Conservation (phyloP, 2,329 filamentous ascomycete species). For the Pochonia chlamydosporia region DNA sequence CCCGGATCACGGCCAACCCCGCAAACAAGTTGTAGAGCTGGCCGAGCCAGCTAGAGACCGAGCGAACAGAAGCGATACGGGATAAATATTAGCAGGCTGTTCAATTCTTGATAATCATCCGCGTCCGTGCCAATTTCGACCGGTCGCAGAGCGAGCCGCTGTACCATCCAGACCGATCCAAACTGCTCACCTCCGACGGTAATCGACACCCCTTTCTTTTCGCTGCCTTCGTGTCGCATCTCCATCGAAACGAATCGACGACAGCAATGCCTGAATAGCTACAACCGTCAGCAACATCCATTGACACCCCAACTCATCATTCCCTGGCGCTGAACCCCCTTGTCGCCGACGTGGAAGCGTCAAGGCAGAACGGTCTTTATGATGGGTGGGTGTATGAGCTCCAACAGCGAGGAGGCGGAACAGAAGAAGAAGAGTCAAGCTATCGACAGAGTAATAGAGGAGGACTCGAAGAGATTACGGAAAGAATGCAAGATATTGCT, state of each 20-base stretch:
- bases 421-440: conserved; percentile 95
- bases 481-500: conserved; percentile 98
- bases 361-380: conserved; percentile 24
- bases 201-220: not conserved
- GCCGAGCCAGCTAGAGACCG: not conserved
- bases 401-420: conserved; percentile 77
- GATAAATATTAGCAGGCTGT: not conserved
- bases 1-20: too few relatives aligned
- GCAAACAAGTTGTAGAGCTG: not conserved
- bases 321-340: not conserved
- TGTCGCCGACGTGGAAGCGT: conserved; percentile 2
- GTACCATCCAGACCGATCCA: not conserved
- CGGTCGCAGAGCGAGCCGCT: not conserved
- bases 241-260: not conserved
- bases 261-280: conserved; percentile 4
- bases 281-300: not conserved
- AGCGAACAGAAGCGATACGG: not conserved
- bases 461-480: conserved; percentile 86
- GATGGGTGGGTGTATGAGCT: conserved; percentile 95
- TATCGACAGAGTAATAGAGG: conserved; percentile 89
- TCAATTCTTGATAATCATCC: not conserved
- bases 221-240: not conserved
- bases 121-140: not conserved
- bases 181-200: not conserved
- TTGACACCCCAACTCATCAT: not conserved